Evolutionary conservation across 305 asterid genomes (phyloP), one percentile per base, ranked within the genome.

Genomic region (Fraxinus sp.): DNA sequence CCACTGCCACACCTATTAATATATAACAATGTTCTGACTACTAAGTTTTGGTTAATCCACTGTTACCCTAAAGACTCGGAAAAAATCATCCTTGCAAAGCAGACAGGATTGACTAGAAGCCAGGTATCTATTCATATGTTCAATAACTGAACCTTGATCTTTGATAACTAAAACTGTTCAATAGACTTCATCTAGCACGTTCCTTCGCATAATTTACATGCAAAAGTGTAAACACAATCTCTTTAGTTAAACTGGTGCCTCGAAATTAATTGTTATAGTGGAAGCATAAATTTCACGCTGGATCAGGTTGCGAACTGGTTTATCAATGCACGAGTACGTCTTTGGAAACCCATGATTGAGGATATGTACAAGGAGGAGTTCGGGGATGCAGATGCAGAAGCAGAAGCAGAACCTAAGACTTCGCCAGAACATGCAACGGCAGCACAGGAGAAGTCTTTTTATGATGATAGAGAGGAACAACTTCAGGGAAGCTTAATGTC

Each of bases 271-370:
- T 10, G 30, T 77, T 24, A 6, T n/a, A 28, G 64, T 37, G 16
- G 22, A 13, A 24, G 75, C 52, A 68, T 79, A 57, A 73, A 73
- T 77, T 28, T 84, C 11, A 20, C 83, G 20, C 68, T 41, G 37
- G 52, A 77, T 82, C 89, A 94, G 95, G 97, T 92, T 37, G 96
- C 98, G 30, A 94, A 94, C 87, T 94, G 98, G 98, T 94, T 94
- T 83, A 94, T 94, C 73, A 92, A 94, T 82, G 98, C 97, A 33
- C 89, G 98, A 0, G 98, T 94, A 9, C 94, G 98, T 3, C 93
- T 94, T 1, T 94, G 98, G 98, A 94, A 94, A 43, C 98, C 98
- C 28, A 94, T 94, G 98, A 92, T 94, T 33, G 98, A 92, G 83
- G 97, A 92, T 30, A 94, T 94, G 91, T 92, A 93, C 91, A 93